Conservation (phyloP, 306 rosid species). For the Inga laurina region DNA sequence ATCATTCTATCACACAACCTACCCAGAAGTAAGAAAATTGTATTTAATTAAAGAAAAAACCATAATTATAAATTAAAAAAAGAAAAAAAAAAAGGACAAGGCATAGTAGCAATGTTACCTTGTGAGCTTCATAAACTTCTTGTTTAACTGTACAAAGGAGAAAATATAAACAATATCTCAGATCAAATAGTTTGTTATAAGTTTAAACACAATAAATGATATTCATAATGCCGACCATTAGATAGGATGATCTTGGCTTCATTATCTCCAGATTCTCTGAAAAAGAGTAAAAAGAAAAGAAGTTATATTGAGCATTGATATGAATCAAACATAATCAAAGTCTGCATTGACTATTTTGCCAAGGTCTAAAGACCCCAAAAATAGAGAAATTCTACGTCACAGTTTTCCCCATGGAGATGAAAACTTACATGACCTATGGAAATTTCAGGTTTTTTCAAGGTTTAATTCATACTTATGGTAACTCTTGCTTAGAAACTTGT, state of each 20-base stretch:
- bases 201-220: slow-evolving; percentile 35
- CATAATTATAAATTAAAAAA: not conserved
- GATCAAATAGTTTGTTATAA: slow-evolving; percentile 25
- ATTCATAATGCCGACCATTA: slow-evolving; percentile 58
- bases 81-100: too few species aligned
- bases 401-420: not conserved
- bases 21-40: slow-evolving; percentile 21
- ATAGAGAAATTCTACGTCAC: not conserved
- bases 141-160: slow-evolving; percentile 60
- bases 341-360: not conserved
- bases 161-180: slow-evolving; percentile 27
- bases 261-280: slow-evolving; percentile 71
- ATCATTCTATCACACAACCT: slow-evolving; percentile 25
- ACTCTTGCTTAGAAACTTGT: not conserved
- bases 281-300: slow-evolving; percentile 22
- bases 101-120: slow-evolving; percentile 45
- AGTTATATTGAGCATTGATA: not conserved
- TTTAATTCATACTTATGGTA: not conserved
- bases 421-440: not conserved
- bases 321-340: slow-evolving; percentile 17
- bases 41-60: slow-evolving; percentile 14
- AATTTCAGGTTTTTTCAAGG: not conserved
- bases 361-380: slow-evolving; percentile 11
- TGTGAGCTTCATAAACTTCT: slow-evolving; percentile 75
- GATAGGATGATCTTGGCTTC: slow-evolving; percentile 62